A percentile compares a stretch with the other conserved stretches of the same genome.
phyloP scores from a whole-genome alignment of 2,329 filamentous ascomycete species.

The Aspergillus nomiae region DNA sequence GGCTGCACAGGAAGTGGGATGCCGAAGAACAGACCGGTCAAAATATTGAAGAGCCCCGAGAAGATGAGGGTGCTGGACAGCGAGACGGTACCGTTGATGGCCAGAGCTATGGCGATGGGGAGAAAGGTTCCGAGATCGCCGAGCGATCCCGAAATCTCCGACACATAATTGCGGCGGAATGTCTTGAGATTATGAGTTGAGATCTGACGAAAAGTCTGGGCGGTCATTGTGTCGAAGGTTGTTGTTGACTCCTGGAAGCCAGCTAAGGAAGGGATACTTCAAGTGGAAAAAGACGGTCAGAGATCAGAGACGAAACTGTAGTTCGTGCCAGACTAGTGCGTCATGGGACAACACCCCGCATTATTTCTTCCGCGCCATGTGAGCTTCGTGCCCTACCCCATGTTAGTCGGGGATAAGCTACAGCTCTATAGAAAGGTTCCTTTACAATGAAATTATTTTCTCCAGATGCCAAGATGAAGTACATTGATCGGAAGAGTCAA shows the following conservation, averaged over 20 bases:
- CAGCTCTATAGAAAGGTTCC: too few species aligned
- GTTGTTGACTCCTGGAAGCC: not conserved
- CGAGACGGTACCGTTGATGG: slow-evolving; percentile 75
- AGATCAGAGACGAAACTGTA: not conserved
- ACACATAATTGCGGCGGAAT: slow-evolving; percentile 57
- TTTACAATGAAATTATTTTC: too few species aligned
- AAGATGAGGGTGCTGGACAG: slow-evolving; percentile 84
- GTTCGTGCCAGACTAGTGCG: not conserved
- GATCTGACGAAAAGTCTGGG: slow-evolving; percentile 31
- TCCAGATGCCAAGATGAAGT: too few species aligned
- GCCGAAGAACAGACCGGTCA: slow-evolving; percentile 80
- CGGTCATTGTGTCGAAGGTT: slow-evolving; percentile 22
- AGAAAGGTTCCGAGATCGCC: slow-evolving; percentile 89
- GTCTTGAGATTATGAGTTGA: slow-evolving; percentile 57
- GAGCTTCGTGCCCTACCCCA: not conserved
- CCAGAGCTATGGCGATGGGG: slow-evolving; percentile 83
- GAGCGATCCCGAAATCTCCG: slow-evolving; percentile 84
- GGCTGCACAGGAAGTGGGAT: slow-evolving; percentile 91
- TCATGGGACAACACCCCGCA: not conserved
- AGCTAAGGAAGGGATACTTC: not conserved
- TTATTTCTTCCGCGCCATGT: not conserved
- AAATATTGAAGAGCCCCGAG: slow-evolving; percentile 81
- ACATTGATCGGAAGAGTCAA: too few species aligned
- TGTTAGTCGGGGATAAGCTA: too few species aligned
- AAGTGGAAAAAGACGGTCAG: not conserved